Evolutionary conservation across 768 basidiomycete species (phyloP), one percentile per base, ranked within the genome.

Genomic region (Mycena pura): DNA sequence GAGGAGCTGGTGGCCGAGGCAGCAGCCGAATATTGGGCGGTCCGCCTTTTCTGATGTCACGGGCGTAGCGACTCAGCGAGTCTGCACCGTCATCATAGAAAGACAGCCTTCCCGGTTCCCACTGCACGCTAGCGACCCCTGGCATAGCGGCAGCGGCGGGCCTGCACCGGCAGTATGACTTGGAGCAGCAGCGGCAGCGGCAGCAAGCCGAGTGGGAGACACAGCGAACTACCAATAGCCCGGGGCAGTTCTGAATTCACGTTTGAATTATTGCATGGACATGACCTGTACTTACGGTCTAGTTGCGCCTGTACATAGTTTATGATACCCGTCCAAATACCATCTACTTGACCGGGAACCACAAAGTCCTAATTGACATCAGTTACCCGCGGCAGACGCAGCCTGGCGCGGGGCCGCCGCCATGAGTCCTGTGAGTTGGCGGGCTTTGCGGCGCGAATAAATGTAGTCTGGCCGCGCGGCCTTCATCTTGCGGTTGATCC

Each of bases 21-120:
- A 99, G 71, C 99, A 99, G 73, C 96, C 96, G 69, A 99, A 99
- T 68, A 99, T 92, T 31, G 96, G 96, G 44, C 80, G 83, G 63
- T 94, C 86, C 13, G 84, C 88, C 66, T 84, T 86, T 69, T 90
- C 74, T n/a, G n/a, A n/a, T n/a, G n/a, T n/a, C n/a, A n/a, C n/a
- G n/a, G n/a, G n/a, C n/a, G n/a, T n/a, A n/a, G n/a, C n/a, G n/a
- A n/a, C n/a, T n/a, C n/a, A n/a, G n/a, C n/a, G n/a, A n/a, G n/a
- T n/a, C n/a, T n/a, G n/a, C n/a, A n/a, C n/a, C n/a, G n/a, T n/a
- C n/a, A n/a, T n/a, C n/a, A n/a, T n/a, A n/a, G n/a, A n/a, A n/a
- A n/a, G n/a, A n/a, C n/a, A n/a, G n/a, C n/a, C n/a, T n/a, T n/a
- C n/a, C n/a, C n/a, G n/a, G n/a, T n/a, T n/a, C n/a, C n/a, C n/a